Conservation (phyloP, 768 basidiomycete species). For the Obba rivulosa region DNA sequence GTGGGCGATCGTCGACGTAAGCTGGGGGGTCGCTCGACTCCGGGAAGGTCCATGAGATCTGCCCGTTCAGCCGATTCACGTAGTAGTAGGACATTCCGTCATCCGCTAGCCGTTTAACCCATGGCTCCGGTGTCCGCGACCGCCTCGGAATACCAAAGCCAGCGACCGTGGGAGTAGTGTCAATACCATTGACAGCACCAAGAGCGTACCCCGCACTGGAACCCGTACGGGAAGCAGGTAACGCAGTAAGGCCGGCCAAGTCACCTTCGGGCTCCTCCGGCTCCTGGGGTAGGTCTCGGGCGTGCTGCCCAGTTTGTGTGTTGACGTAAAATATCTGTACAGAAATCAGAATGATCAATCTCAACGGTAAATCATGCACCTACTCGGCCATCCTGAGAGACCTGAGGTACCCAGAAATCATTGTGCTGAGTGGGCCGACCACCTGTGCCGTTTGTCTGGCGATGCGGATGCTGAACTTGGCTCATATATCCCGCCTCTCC, state of each 20-base stretch:
- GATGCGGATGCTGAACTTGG: conserved; percentile 12
- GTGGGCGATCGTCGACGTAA: conserved; percentile 1
- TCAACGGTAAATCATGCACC: conserved; percentile 20
- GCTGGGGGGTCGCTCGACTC: conserved; percentile 4
- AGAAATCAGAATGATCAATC: neutral
- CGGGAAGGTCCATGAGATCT: conserved; percentile 53
- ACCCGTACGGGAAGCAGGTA: conserved; percentile 48
- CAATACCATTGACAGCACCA: conserved; percentile 21
- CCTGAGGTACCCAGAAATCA: conserved; percentile 90
- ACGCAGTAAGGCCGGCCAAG: conserved; percentile 48
- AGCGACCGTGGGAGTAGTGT: conserved; percentile 20
- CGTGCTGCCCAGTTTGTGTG: conserved; percentile 76
- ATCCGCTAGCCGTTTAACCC: conserved; percentile 75
- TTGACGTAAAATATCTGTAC: conserved; percentile 94
- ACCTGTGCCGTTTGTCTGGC: conserved; percentile 16
- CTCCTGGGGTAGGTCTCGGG: conserved; percentile 80
- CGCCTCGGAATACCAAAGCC: conserved; percentile 60
- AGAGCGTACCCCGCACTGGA: conserved; percentile 49
- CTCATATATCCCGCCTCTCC: conserved; percentile 29
- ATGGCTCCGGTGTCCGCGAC: conserved; percentile 70
- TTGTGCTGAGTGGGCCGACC: conserved; percentile 38
- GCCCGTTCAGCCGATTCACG: conserved; percentile 63
- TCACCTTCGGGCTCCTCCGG: conserved; percentile 63
- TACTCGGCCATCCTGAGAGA: conserved; percentile 81
- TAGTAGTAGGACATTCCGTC: conserved; percentile 82